These are phyloP conservation scores for Xylaria sp. DNA, from an alignment of 2,329 filamentous ascomycete species.

Conservation along the genomic window DNA sequence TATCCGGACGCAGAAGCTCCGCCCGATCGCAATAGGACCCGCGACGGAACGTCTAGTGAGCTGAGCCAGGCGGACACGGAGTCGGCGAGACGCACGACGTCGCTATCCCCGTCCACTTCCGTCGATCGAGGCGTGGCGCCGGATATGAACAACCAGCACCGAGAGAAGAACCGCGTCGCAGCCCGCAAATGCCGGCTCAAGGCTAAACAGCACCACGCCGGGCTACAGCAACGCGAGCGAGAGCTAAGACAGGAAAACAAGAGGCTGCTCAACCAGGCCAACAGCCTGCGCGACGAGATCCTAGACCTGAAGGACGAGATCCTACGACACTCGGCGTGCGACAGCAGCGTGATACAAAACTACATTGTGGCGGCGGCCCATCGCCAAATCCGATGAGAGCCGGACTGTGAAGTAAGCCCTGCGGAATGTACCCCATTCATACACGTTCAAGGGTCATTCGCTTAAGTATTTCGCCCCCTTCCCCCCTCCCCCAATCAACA, in stretches of 20 bases:
- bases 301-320: constrained; percentile 46
- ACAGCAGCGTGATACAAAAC: constrained; percentile 48
- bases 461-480: too few species aligned
- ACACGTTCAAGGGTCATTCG: too few species aligned
- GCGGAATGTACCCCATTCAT: too few species aligned
- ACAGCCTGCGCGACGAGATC: constrained; percentile 42
- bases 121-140: constrained; percentile 1
- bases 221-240: constrained; percentile 41
- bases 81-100: constrained; percentile 13
- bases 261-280: constrained; percentile 37
- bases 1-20: neutral
- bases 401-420: neutral
- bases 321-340: constrained; percentile 43
- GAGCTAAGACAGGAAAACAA: constrained; percentile 42
- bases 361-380: constrained; percentile 45
- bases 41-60: neutral
- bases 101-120: constrained; percentile 1
- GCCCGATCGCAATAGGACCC: neutral
- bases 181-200: constrained; percentile 47
- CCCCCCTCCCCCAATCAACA: too few species aligned
- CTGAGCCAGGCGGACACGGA: constrained; percentile 2
- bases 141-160: constrained; percentile 37
- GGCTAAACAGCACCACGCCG: constrained; percentile 40
- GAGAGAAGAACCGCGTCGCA: constrained; percentile 45
- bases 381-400: constrained; percentile 27